A percentile compares a stretch with the other conserved stretches of the same genome.
phyloP scores from a whole-genome alignment of 225 moss, liverwort and hornwort genomes.

The Polytrichum commune region DNA sequence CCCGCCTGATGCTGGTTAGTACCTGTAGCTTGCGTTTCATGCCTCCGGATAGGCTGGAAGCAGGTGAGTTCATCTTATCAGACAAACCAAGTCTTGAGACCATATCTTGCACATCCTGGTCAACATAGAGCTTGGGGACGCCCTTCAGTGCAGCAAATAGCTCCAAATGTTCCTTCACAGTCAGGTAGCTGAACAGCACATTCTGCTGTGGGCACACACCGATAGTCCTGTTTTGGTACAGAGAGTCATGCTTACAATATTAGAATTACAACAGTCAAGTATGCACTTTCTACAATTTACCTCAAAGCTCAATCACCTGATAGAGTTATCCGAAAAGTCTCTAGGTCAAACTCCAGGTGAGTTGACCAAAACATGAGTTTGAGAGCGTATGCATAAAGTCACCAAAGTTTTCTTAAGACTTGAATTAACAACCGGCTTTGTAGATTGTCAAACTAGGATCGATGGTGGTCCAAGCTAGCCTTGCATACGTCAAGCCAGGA shows the following conservation, averaged over 20 bases:
- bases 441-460: too few species aligned
- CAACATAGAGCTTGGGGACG: slow-evolving; percentile 58
- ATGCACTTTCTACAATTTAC: too few species aligned
- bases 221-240: slow-evolving; percentile 59
- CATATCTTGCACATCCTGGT: slow-evolving; percentile 76
- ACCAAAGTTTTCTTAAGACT: too few species aligned
- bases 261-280: too few species aligned
- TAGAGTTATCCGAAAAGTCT: too few species aligned
- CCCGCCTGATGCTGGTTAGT: not conserved
- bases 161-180: slow-evolving; percentile 83
- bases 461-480: too few species aligned
- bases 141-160: slow-evolving; percentile 84
- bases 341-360: too few species aligned
- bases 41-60: slow-evolving; percentile 82
- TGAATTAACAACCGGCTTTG: too few species aligned
- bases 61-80: slow-evolving; percentile 70
- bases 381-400: too few species aligned
- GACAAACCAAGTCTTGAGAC: slow-evolving; percentile 62
- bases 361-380: too few species aligned
- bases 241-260: not conserved
- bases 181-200: slow-evolving; percentile 74
- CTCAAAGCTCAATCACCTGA: too few species aligned
- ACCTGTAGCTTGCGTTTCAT: slow-evolving; percentile 99
- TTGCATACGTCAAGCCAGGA: too few species aligned
- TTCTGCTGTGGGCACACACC: slow-evolving; percentile 96